Base-by-base conservation (phyloP, 2,329 filamentous ascomycete species). In the Aureobasidium sp. region DNA sequence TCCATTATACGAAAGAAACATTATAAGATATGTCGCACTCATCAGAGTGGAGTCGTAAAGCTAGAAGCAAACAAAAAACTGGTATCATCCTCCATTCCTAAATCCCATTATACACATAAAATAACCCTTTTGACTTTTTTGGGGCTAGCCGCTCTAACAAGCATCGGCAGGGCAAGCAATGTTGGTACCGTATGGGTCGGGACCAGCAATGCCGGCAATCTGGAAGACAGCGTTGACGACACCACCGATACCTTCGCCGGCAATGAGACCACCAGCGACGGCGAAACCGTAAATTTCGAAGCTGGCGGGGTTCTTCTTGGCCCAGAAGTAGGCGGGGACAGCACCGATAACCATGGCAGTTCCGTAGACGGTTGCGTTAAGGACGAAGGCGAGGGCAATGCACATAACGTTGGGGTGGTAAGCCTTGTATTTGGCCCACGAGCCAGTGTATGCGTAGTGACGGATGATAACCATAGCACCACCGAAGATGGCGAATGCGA, bases 321-420 rank as follows among this genome's bases (percentile, higher is more conserved):
- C 80, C 88, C 88, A 91, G 68, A 84, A 63, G 62, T 79, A 82
- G 18, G 86, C 84, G 18, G 83, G 72, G 20, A 84, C 75, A 3
- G 87, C 82, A 16, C 88, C 88, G 29, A 89, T 83, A 58, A 85
- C 76, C 77, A 88, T 87, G n/a, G 88, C 87, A 16, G 83, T 87
- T 29, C 84, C 83, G 76, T 88, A 89, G 48, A 84, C 80, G 1
- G 87, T 87, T 62, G 83, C 82, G 1, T 86, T 85, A 25, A 90
- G 76, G 47, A 89, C 84, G 71, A 89, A 89, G 3, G 87, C 84
- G 40, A 90, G 79, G 18, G 85, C 86, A 45, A 90, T 82, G 65
- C 85, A 87, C 76, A 87, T 88, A 84, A 88, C 88, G 81, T 90
- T 90, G 65, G 88, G 88, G 67, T 89, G 82, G 73, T 84, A 90